Conservation (phyloP, 164 flowering plant genomes). For the Chimonanthus praecox region DNA sequence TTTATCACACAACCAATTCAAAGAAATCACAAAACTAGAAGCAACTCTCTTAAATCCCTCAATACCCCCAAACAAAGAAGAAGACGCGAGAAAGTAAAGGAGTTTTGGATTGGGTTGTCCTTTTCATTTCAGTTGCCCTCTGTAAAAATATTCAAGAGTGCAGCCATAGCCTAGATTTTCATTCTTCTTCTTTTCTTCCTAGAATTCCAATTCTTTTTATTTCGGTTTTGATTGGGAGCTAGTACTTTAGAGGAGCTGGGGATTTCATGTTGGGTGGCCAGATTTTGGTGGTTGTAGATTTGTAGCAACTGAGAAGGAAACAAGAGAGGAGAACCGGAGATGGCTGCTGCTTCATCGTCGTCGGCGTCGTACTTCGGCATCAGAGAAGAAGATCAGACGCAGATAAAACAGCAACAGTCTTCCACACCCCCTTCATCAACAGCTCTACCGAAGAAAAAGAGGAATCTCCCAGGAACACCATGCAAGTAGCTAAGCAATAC, state of each 20-base stretch:
- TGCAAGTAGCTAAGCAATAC: constrained; percentile 46
- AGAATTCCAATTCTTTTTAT: neutral
- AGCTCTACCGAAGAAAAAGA: constrained; percentile 49
- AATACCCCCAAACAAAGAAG: constrained; percentile 12
- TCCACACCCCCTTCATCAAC: constrained; percentile 37
- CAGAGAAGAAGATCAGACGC: constrained; percentile 48
- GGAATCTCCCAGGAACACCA: constrained; percentile 82
- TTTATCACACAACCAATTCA: constrained; percentile 3
- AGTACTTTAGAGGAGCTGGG: constrained; percentile 8
- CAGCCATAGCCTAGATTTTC: constrained; percentile 21
- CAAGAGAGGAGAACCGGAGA: constrained; percentile 10
- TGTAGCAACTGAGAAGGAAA: constrained; percentile 9
- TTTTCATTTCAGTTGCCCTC: neutral
- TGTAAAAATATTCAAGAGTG: constrained; percentile 16
- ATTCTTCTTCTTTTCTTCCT: too few relatives aligned
- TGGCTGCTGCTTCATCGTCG: constrained; percentile 40
- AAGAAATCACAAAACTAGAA: constrained; percentile 18
- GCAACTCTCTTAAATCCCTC: constrained; percentile 9
- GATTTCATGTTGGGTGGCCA: constrained; percentile 17
- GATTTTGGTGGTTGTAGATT: constrained; percentile 11
- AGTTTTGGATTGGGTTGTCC: constrained; percentile 20
- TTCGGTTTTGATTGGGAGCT: neutral
- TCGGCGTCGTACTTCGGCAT: constrained; percentile 34
- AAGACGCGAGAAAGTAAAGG: constrained; percentile 7
- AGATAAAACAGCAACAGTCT: constrained; percentile 23